Evolutionary conservation across 148 eudicot species (phyloP), one percentile per base, ranked within the genome.

Genomic region (Spergularia marina): DNA sequence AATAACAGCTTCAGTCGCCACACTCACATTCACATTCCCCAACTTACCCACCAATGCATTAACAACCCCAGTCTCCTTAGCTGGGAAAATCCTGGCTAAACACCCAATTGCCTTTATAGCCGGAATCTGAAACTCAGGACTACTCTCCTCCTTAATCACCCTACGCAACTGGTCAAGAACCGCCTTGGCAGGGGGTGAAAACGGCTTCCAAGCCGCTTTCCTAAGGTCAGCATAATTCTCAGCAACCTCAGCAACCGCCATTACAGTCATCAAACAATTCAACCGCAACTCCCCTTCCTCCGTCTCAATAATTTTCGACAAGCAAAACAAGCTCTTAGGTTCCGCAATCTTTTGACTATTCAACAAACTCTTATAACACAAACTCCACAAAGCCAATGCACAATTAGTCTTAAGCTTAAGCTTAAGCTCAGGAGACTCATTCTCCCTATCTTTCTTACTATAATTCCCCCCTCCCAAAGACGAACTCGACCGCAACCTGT

Each of bases 161-260:
- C 87, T 83, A 53, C 86, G 60, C 51, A 90, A 88, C 81, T 92
- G 97, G 21, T 87, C 92, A 57, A 92, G 75, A 23, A 87, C 86
- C 1, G 87, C 91, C 82, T 87, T 87, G 53, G 89, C 88, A 79
- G 92, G 89, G 0, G 87, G 81, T 7, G 89, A 83, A 58, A 73
- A 84, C 14, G 97, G 97, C 82, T 88, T 90, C 81, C 92, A 92
- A 47, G 97, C 89, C 18, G 65, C 85, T 63, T 89, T 90, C 73
- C 92, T 84, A 56, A 92, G 82, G 39, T 90, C 92, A 0, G 86
- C 44, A 71, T 90, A 82, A 21, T 58, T 74, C 79, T 92, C 94
- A 8, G 97, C 92, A n/a, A 92, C 94, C 10, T 75, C 74, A 61
- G 94, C 83, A 71, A 92, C 84, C 78, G 88, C 94, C 97, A 92